Base-by-base conservation (phyloP, 164 flowering plant species). In the grape (Vitis vinifera) region DNA sequence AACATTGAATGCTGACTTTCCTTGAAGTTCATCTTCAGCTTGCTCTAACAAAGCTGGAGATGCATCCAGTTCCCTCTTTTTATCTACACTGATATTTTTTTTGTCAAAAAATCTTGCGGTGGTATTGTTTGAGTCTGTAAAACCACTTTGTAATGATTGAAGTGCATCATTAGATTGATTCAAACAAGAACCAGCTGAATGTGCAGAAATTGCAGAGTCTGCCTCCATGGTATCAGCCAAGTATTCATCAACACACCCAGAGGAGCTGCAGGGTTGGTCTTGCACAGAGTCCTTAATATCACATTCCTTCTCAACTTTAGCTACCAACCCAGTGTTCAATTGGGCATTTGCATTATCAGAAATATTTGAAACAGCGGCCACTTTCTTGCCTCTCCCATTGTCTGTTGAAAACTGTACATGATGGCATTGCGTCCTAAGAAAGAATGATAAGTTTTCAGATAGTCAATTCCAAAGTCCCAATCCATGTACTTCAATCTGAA, bases 211-310 rank as follows among this genome's bases (percentile, higher is more conserved):
- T 12, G 44, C 73, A 70, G 47, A 58, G 19, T 73, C 81, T 16
- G n/a, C 73, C n/a, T 68, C 86, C 52, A 73, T 57, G 56, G 75
- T 74, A 71, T 84, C 84, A 49, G 77, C 81, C 67, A 84, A 66
- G 65, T 66, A 85, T 16, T 76, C 78, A 68, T 82, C 82, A 44
- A 79, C 51, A 68, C 79, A 79, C 1, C 55, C 73, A 15, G 83
- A 75, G 30, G 85, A 81, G 65, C 80, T 75, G 58, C 67, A 66
- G 29, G 73, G 68, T 37, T 75, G 70, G 13, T 37, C 68, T 66
- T 63, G 73, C 57, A 6, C 44, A 50, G 72, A 52, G 29, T 27
- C 59, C 64, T 75, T 71, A 16, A 10, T 59, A 62, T 69, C 59
- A 68, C 37, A 66, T 11, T 66, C 71, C 49, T 74, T 76, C 57